Conservation (phyloP, 2,329 filamentous ascomycete species). For the Verticillium nonalfalfae region DNA sequence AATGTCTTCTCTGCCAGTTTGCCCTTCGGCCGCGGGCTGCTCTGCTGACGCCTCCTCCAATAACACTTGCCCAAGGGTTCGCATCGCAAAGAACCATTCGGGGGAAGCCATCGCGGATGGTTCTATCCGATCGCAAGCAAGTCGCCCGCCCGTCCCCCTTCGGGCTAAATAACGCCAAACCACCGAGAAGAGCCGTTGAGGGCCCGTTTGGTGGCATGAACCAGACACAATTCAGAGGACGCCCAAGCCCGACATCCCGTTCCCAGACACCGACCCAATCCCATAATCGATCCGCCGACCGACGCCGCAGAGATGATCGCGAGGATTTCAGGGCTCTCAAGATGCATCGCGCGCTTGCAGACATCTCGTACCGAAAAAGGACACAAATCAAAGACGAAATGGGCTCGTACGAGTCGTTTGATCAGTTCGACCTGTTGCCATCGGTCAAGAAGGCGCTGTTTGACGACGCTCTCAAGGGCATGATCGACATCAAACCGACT, state of each 20-base stretch:
- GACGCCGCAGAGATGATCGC: constrained; percentile 20
- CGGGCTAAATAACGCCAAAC: constrained; percentile 24
- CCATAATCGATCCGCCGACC: constrained; percentile 15
- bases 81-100: constrained; percentile 20
- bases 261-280: neutral
- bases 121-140: constrained; percentile 40
- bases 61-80: constrained; percentile 22
- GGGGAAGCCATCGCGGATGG: constrained; percentile 48
- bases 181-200: constrained; percentile 29
- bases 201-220: constrained; percentile 54
- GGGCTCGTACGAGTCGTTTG: constrained; percentile 68
- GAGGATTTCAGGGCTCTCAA: constrained; percentile 65
- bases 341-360: constrained; percentile 79
- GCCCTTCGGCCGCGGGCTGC: constrained; percentile 3
- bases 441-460: constrained; percentile 63
- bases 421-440: constrained; percentile 71
- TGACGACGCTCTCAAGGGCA: constrained; percentile 66
- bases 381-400: constrained; percentile 46
- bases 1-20: constrained; percentile 10
- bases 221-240: constrained; percentile 24
- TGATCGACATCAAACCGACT: constrained; percentile 74
- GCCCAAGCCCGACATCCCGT: constrained; percentile 4
- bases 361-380: constrained; percentile 68
- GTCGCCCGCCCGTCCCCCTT: constrained; percentile 32
- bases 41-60: constrained; percentile 1